Evolutionary conservation across 2,329 filamentous ascomycete species (phyloP).

Genomic region (Aspergillus tamarii): DNA sequence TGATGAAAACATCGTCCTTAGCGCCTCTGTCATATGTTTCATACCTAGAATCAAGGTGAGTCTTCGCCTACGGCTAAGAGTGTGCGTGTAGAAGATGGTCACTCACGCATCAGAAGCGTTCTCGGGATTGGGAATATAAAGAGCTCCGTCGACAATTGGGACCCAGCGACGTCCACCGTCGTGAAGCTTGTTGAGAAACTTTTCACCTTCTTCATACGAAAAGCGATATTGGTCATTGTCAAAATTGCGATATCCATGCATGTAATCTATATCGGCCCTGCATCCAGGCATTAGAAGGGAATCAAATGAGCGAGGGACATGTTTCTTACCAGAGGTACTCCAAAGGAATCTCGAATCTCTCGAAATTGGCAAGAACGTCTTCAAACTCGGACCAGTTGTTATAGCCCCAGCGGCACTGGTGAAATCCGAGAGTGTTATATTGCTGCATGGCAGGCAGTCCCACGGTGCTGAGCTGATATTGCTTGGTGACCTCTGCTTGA

Average conservation of each 20-base stretch:
- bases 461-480: constrained; percentile 69
- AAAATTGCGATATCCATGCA: constrained; percentile 65
- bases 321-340: constrained; percentile 51
- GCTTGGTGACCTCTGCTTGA: constrained; percentile 67
- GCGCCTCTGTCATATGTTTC: constrained; percentile 55
- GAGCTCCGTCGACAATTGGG: constrained; percentile 65
- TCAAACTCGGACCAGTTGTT: constrained; percentile 70
- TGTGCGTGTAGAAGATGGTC: constrained; percentile 29
- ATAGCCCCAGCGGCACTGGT: constrained; percentile 85
- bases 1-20: constrained; percentile 53
- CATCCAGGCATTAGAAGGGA: not conserved
- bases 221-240: constrained; percentile 59
- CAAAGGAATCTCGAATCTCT: constrained; percentile 59
- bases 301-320: not conserved
- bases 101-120: constrained; percentile 67
- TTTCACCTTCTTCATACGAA: constrained; percentile 51
- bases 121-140: constrained; percentile 73
- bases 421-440: constrained; percentile 80
- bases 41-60: constrained; percentile 43
- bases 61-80: not conserved
- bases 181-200: constrained; percentile 58
- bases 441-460: constrained; percentile 78
- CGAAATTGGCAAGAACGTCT: constrained; percentile 58
- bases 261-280: constrained; percentile 56
- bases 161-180: constrained; percentile 60